Evolutionary conservation across 2,329 filamentous ascomycete genomes (phyloP), one percentile per base, ranked within the genome.

Genomic region (Neodidymelliopsis sp.): DNA sequence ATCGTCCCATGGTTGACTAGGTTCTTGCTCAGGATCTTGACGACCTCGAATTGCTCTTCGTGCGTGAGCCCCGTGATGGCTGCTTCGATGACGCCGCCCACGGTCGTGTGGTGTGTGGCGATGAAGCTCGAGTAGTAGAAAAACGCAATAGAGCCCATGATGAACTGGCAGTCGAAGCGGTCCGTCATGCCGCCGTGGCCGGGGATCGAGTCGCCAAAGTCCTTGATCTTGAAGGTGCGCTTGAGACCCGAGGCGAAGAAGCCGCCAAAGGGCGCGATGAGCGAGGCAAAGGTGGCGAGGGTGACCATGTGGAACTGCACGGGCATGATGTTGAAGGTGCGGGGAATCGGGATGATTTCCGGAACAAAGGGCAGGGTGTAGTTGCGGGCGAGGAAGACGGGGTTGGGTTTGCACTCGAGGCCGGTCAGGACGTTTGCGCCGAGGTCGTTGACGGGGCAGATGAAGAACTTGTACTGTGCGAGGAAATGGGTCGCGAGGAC

Each of bases 121-220:
- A 99, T 93, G 73, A 99, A 99, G 67, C 89, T 94, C 73, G 97
- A 92, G 77, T 95, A 99, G 77, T 99, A 99, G 83, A 99, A 92
- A 79, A 91, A 97, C 12, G 93, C 85, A 67, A 99, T 97, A 75
- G 96, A 94, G 7, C 94, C 94, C 94, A 99, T 99, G 79, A 97
- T 97, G 77, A 99, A 99, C 71, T 99, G 94, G 74, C 94, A 99
- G 71, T 99, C 94, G 93, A 99, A 97, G 54, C 94, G 89, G 72
- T 99, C 94, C 12, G 94, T 99, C 78, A 99, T 97, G 62, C 94
- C 94, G 53, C 94, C 94, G 67, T 99, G 94, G 16, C 94, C 94
- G 1, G 94, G 94, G 62, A 99, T 99, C 1, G 91, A 96, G 75
- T 99, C 90, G 61, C 94, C 94, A 77, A 99, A 99, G 77, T 99